Base-by-base conservation (phyloP, 2,329 filamentous ascomycete genomes). In the Aspergillus chevalieri region DNA sequence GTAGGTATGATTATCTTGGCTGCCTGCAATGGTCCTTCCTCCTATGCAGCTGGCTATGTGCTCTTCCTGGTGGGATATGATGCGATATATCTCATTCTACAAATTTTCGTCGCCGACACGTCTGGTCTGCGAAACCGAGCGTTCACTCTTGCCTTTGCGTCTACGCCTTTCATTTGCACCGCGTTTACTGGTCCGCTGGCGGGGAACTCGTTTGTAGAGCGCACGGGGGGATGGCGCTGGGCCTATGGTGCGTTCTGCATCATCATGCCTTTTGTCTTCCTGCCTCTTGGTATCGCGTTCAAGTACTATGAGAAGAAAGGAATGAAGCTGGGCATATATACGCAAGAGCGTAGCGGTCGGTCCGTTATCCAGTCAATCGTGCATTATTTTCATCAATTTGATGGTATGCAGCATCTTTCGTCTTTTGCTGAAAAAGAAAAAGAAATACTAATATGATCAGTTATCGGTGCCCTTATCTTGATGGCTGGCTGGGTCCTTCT, bases 31-130 rank as follows among this genome's bases (percentile, higher is more conserved):
- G 80, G 80, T 47, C 77, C 86, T 7, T 68, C 79, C 58, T 79
- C 77, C 1, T 87, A 83, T 60, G 79, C 81, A 12, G 82, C 83
- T 0, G 82, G 80, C 1, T 78, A 83, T 39, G 78, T 83, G 0
- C 77, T 86, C 48, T 85, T 82, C 60, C 76, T 74, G 61, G 75
- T 84, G 22, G 83, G 84, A 2, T 63, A 74, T 48, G 72, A 78
- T 36, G 80, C 78, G 3, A 68, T 85, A 7, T 72, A 73, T 28
- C 80, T 81, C 52, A 77, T 76, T 34, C 62, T 84, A 2, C 74
- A 74, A 47, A 74, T 86, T 39, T 81, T 86, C 59, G 75, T 83
- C 47, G 80, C 82, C 26, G 83, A 86, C 58, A 84, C 81, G 0
- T 81, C 83, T 0, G 74, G 74, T 1, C 70, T 86, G 38, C 74